phyloP scores from a whole-genome alignment of 441 rosid species.

The Corymbia citriodora region DNA sequence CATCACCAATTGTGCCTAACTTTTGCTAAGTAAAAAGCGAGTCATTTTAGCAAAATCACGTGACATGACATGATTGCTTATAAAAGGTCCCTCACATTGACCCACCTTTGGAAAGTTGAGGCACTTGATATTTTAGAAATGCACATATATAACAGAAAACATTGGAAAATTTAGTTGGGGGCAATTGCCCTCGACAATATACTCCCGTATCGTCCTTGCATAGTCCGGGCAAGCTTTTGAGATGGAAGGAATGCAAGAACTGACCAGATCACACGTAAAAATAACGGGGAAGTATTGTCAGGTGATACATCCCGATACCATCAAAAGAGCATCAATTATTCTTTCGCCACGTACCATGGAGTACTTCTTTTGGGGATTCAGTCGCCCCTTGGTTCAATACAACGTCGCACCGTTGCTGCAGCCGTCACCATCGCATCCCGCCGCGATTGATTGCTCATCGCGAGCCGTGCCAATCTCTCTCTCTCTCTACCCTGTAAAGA shows the following conservation, averaged over 20 bases:
- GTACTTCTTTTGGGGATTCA: background rate
- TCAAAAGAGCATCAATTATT: background rate
- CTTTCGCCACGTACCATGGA: background rate
- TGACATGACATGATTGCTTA: background rate
- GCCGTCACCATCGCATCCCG: background rate
- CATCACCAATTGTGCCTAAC: background rate
- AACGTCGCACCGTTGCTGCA: background rate
- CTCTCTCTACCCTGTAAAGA: background rate
- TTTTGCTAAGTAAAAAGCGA: background rate
- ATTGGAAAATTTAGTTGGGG: background rate
- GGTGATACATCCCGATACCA: background rate
- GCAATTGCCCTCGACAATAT: background rate
- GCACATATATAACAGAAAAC: background rate
- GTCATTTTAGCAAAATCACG: background rate
- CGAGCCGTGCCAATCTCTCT: background rate
- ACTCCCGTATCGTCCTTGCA: background rate
- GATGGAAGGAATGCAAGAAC: background rate
- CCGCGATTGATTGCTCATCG: background rate
- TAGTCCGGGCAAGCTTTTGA: background rate
- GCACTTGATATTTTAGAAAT: background rate
- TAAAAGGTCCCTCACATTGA: background rate
- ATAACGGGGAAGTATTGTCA: background rate
- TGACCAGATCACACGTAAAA: background rate
- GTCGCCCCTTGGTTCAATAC: background rate
- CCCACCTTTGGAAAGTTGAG: background rate